Conservation (phyloP, 805 yeast species). For the Teunomyces tritomae region DNA sequence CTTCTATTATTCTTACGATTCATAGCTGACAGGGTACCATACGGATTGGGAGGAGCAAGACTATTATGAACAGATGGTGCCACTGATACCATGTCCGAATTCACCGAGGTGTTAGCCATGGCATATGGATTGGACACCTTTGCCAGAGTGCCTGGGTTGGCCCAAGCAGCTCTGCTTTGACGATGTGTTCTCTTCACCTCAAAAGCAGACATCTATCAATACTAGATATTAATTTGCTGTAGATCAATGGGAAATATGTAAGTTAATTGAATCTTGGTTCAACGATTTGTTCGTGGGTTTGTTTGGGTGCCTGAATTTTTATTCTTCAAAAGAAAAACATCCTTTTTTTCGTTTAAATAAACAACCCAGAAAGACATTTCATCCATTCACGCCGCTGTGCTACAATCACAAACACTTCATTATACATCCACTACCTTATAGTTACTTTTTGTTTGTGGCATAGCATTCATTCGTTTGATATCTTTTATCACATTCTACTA, state of each 20-base stretch:
- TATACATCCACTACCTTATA: too few species aligned
- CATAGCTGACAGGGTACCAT: conserved; percentile 4
- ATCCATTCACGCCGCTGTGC: neutral
- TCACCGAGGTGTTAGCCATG: conserved; percentile 13
- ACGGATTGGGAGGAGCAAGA: conserved; percentile 16
- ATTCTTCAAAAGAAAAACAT: neutral
- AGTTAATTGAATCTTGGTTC: too few species aligned
- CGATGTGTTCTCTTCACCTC: conserved; percentile 31
- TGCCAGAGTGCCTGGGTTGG: conserved; percentile 13
- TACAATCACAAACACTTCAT: neutral
- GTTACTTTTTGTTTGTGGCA: neutral
- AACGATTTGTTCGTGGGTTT: neutral
- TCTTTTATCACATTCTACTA: neutral
- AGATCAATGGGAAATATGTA: too few species aligned
- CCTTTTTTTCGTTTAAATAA: neutral
- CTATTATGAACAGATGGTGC: neutral
- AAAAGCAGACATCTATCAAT: conserved; percentile 14
- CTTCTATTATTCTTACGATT: conserved; percentile 26
- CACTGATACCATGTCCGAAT: conserved; percentile 2
- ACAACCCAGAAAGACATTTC: neutral
- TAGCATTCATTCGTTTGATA: neutral
- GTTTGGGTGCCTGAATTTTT: neutral
- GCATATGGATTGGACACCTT: conserved; percentile 25
- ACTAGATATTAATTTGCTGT: neutral
- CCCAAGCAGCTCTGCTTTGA: conserved; percentile 46